Evolutionary conservation across 768 basidiomycete species (phyloP), one percentile per base, ranked within the genome.

Genomic region (Psilocybe subaeruginosa): DNA sequence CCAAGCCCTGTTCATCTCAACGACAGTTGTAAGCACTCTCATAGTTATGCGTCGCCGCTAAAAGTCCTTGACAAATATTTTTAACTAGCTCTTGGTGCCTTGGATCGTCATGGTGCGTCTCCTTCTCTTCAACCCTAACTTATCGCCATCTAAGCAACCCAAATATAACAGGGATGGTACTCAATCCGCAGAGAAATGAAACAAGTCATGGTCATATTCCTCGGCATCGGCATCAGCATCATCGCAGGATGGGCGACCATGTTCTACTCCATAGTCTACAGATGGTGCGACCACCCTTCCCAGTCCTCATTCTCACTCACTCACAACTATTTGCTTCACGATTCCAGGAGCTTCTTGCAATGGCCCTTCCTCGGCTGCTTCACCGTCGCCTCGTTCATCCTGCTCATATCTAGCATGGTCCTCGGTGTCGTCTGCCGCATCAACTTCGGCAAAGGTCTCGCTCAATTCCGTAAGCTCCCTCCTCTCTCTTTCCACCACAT

Each of bases 401-500:
- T 82, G 8, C 71, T 81, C 39, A 58, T 75, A 68, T 73, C 77
- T 17, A 82, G 78, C 51, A 72, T 78, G 43, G 68, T 78, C 30
- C 74, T 87, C 12, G 84, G 80, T 7, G 64, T 80, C 54, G 69
- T 84, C 27, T 87, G 84, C 65, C 74, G 81, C 63, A 62, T 77
- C 16, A 82, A 85, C 64, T 88, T 87, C 64, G 81, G 75, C 52
- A 78, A 81, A 60, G 87, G 87, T 0, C 76, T 87, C 11, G 77
- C 78, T 0, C 74, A 87, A 57, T 88, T 85, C 65, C 70, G 86
- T 88, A 65, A 62, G 85, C 76, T 30, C 14, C 30, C 43, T 19
- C 48, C 33, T 30, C 41, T 8, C 35, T 27, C 29, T 30, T 29
- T 12, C 16, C 33, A 27, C 41, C 17, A 8, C 14, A 14, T 17